A percentile compares a stretch with the other conserved stretches of the same genome.
Conservation (phyloP, 495 filamentous ascomycete species). For the Rusavskia elegans region DNA sequence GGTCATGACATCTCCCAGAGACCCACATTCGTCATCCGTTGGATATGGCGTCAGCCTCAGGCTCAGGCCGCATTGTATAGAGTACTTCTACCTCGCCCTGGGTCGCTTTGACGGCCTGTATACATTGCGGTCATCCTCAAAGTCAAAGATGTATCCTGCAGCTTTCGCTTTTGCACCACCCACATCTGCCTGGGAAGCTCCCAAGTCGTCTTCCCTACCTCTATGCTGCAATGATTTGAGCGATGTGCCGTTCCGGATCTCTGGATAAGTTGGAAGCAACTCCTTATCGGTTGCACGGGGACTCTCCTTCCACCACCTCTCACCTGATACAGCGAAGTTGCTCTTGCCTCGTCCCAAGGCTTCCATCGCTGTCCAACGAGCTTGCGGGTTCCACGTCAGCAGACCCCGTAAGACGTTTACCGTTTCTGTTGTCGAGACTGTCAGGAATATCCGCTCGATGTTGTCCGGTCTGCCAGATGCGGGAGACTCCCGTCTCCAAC, state of each 20-base stretch:
- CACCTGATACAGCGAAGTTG: conserved; percentile 8
- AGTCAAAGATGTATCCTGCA: conserved; percentile 24
- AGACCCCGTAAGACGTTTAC: conserved; percentile 13
- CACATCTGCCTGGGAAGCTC: conserved; percentile 2
- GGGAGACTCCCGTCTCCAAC: conserved; percentile 15
- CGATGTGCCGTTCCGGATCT: conserved; percentile 20
- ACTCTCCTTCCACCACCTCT: conserved; percentile 22
- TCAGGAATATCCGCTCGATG: conserved; percentile 14
- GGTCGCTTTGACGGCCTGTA: conserved; percentile 12
- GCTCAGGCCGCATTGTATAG: no score
- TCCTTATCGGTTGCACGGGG: conserved; percentile 22
- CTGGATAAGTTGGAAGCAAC: conserved; percentile 28
- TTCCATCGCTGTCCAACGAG: conserved; percentile 18
- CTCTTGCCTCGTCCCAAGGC: conserved; percentile 14
- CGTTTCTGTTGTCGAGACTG: conserved; percentile 13
- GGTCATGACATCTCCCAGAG: no score
- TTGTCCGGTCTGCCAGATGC: conserved; percentile 15
- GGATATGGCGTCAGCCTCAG: no score
- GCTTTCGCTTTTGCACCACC: neutral
- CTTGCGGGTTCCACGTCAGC: conserved; percentile 15
- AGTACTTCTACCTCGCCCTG: conserved; percentile 1
- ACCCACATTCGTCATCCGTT: no score
- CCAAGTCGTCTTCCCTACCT: conserved; percentile 4
- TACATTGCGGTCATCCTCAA: conserved; percentile 16
- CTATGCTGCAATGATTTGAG: conserved; percentile 5